Percentiles rank a stretch among this genome's conserved stretches.
Evolutionary conservation across 495 filamentous ascomycete genomes (phyloP).

Genomic region (Penicillium fimorum): DNA sequence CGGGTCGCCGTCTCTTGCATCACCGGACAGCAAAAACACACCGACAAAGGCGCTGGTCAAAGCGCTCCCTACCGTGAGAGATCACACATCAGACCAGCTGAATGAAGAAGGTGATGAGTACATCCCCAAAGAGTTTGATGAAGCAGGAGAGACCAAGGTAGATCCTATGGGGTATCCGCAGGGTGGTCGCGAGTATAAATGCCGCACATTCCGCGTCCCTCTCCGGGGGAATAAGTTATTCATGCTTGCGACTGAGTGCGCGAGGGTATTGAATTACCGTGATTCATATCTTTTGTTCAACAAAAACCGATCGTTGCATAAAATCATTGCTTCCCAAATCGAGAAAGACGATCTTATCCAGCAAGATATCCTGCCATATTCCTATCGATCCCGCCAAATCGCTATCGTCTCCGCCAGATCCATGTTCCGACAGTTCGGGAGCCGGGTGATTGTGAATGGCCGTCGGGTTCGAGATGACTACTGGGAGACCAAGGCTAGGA

Average conservation of each 20-base stretch:
- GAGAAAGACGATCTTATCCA: constrained; percentile 96
- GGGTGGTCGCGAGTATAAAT: constrained; percentile 84
- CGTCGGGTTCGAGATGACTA: constrained; percentile 95
- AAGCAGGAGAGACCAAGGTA: constrained; percentile 90
- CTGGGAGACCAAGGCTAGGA: constrained; percentile 94
- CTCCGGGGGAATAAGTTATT: constrained; percentile 90
- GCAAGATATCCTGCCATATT: constrained; percentile 95
- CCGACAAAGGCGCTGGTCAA: constrained; percentile 91
- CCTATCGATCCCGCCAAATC: constrained; percentile 95
- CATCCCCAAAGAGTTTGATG: constrained; percentile 88
- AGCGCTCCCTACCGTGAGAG: constrained; percentile 89
- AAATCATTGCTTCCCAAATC: constrained; percentile 94
- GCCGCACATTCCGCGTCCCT: constrained; percentile 89
- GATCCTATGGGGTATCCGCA: constrained; percentile 74
- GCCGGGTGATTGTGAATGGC: constrained; percentile 84
- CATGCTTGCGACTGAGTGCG: constrained; percentile 98
- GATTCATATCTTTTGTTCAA: constrained; percentile 99
- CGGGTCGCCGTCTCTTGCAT: constrained; percentile 65
- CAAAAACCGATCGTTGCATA: constrained; percentile 95
- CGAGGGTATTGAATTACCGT: constrained; percentile 87
- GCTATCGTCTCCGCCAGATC: constrained; percentile 98
- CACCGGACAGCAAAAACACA: constrained; percentile 71
- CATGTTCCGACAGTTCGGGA: constrained; percentile 99
- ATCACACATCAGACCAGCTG: constrained; percentile 97
- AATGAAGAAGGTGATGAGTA: constrained; percentile 93